phyloP scores from a whole-genome alignment of 495 filamentous ascomycete genomes.

The Terfezia boudieri region DNA sequence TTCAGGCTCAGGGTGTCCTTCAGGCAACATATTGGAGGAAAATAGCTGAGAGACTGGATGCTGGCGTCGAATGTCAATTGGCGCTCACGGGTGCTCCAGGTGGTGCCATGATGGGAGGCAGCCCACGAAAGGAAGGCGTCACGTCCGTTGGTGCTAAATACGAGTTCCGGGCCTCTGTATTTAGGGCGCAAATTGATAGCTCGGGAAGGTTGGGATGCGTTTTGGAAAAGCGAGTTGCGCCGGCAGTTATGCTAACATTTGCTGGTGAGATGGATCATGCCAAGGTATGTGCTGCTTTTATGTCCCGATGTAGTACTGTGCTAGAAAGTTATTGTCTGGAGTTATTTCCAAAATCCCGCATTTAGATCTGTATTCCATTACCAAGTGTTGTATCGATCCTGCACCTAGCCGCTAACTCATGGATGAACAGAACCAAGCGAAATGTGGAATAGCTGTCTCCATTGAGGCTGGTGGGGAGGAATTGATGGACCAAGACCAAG shows the following conservation, averaged over 20 bases:
- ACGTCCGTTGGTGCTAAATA: slow-evolving; percentile 92
- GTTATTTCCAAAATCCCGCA: neutral
- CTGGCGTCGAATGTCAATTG: slow-evolving; percentile 84
- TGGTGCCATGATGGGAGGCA: slow-evolving; percentile 44
- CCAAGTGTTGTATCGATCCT: neutral
- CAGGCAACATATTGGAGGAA: slow-evolving; percentile 88
- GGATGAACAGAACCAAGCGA: slow-evolving; percentile 57
- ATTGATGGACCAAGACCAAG: slow-evolving; percentile 68
- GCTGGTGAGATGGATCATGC: slow-evolving; percentile 92
- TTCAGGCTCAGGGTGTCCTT: slow-evolving; percentile 63
- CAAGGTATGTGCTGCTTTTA: slow-evolving; percentile 41
- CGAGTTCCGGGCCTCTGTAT: slow-evolving; percentile 84
- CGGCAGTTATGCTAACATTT: slow-evolving; percentile 76
- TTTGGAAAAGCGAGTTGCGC: slow-evolving; percentile 84
- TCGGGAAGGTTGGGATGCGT: slow-evolving; percentile 79
- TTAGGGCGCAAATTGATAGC: slow-evolving; percentile 88
- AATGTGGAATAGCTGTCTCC: slow-evolving; percentile 81
- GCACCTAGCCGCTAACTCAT: slow-evolving; percentile 8
- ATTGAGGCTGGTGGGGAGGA: slow-evolving; percentile 81
- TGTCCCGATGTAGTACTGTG: neutral
- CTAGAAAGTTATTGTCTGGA: neutral
- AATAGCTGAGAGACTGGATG: slow-evolving; percentile 86
- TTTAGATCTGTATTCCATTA: neutral
- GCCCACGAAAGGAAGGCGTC: slow-evolving; percentile 56
- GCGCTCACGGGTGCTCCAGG: slow-evolving; percentile 42